Base-by-base conservation (phyloP, 2,329 filamentous ascomycete species). In the Xylariaceae sp. region DNA sequence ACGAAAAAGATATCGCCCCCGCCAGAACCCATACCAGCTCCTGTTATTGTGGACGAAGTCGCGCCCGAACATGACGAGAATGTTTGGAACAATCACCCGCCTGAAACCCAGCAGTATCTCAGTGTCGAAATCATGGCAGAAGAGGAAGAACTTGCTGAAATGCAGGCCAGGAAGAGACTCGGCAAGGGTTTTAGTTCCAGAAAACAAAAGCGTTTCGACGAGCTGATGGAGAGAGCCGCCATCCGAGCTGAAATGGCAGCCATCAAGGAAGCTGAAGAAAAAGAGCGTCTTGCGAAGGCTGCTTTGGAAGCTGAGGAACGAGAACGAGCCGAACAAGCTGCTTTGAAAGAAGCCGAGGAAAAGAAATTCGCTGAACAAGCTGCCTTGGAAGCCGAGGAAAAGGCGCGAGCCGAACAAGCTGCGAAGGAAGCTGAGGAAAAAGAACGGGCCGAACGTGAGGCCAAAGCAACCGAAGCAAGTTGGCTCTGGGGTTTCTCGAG, bases 21-120 rank as follows among this genome's bases (percentile, higher is more conserved):
- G 61, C 78, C 76, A 64, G 76, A 74, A 56, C 78, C 80, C 47
- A 80, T 77, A 50, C 77, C 80, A 61, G 79, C 78, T 45, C 72
- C 72, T 56, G 71, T 79, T 68, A 75, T 82, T 59, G 68, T 78
- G 70, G 74, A 65, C 4, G 57, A 67, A 34, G 59, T 67, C 18
- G 67, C 61, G 10, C 67, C 65, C 17, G 68, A 73, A 52, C 69
- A 71, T 9, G 73, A 75, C 58, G 70, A 72, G 47, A 71, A 71
- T 49, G 69, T 73, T 44, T 76, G 65, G 71, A 65, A 59, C 44
- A 64, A 67, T 8, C 56, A 63, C 8, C 61, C 60, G 37, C 45
- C 57, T 4, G 71, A 78, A 58, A 72, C 72, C 4, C 76, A 77
- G 48, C 72, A 74, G 53, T 73, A 74, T 55, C 74, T 70, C 4